Conservation (phyloP, 2,329 filamentous ascomycete genomes). For the Neurospora sp. region DNA sequence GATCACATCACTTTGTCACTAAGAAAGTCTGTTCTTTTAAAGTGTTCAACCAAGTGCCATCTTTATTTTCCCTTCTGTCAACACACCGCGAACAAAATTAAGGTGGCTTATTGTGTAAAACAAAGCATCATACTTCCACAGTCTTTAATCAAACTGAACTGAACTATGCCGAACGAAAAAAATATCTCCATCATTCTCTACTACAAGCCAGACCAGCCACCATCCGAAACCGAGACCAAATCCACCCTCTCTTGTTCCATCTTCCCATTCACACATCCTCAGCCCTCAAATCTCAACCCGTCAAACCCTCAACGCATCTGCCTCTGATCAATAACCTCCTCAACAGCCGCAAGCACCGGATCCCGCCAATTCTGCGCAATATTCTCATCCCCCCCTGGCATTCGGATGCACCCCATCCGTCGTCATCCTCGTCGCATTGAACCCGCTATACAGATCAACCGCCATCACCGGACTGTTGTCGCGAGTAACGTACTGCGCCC, state of each 20-base stretch:
- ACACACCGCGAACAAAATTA: too few species aligned
- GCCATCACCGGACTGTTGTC: slow-evolving; percentile 6
- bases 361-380: slow-evolving; percentile 22
- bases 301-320: not conserved
- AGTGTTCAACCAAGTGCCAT: too few species aligned
- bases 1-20: too few species aligned
- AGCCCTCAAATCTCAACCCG: not conserved
- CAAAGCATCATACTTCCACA: too few species aligned
- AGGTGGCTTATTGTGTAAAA: too few species aligned
- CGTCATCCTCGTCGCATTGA: slow-evolving; percentile 19
- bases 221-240: too few species aligned
- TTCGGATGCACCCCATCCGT: slow-evolving; percentile 26
- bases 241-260: not conserved
- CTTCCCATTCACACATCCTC: not conserved
- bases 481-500: slow-evolving; percentile 14
- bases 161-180: too few species aligned
- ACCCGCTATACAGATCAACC: slow-evolving; percentile 26
- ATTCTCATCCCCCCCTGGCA: slow-evolving; percentile 19
- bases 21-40: too few species aligned
- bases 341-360: slow-evolving; percentile 7
- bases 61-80: too few species aligned
- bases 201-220: too few species aligned
- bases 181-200: too few species aligned
- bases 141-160: too few species aligned
- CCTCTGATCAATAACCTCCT: not conserved